phyloP scores from a whole-genome alignment of 192 early-diverging fungal species.

The Kickxella alabastrina region DNA sequence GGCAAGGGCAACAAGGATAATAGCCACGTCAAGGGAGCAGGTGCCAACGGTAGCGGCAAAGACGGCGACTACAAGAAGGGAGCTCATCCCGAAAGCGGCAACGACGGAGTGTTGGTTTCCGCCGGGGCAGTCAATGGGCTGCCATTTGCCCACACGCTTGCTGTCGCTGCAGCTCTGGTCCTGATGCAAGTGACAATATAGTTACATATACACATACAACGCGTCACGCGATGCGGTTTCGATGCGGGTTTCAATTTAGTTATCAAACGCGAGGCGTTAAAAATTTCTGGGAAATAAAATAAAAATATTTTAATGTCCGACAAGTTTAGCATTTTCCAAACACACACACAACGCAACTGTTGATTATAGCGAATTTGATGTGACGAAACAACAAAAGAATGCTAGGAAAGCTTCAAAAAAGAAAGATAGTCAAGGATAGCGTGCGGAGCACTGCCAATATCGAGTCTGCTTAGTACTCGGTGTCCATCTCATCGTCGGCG shows the following conservation, averaged over 20 bases:
- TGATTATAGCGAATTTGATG: too few species aligned
- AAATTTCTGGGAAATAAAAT: neutral
- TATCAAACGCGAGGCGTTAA: too few species aligned
- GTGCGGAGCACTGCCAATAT: too few species aligned
- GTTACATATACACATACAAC: too few species aligned
- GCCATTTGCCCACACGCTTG: too few species aligned
- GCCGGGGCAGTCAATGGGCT: neutral
- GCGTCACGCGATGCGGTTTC: too few species aligned
- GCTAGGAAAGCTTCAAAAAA: neutral
- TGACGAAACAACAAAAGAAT: too few species aligned
- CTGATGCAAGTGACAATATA: neutral
- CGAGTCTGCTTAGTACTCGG: constrained; percentile 59
- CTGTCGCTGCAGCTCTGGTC: neutral
- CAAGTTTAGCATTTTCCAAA: too few species aligned
- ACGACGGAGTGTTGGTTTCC: neutral
- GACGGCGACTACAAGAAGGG: constrained; percentile 4
- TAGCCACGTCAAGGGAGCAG: constrained; percentile 1
- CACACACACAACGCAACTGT: too few species aligned
- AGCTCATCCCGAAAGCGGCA: neutral
- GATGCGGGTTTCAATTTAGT: too few species aligned
- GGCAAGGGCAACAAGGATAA: neutral
- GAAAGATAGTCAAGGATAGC: neutral
- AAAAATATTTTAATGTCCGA: too few species aligned
- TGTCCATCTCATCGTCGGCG: constrained; percentile 78
- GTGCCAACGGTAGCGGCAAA: neutral